Evolutionary conservation across 129 eudicot species (phyloP).

Genomic region (Ambrosia artemisiifolia): DNA sequence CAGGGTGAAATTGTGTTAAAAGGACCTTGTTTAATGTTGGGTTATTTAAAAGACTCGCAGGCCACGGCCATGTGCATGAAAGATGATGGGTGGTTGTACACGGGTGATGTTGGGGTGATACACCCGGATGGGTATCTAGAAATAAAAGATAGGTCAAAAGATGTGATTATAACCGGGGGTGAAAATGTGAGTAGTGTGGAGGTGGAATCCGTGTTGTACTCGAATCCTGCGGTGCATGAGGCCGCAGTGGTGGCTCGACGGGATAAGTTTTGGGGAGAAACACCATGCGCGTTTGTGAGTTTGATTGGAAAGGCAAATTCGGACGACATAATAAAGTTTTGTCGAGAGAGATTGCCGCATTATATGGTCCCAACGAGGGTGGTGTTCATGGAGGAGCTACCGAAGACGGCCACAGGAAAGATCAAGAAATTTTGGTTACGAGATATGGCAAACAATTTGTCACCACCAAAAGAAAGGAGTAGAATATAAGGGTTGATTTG

Average conservation of each 20-base stretch:
- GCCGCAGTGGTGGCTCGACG: slow-evolving; percentile 73
- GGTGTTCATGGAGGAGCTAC: slow-evolving; percentile 64
- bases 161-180: slow-evolving; percentile 60
- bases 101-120: slow-evolving; percentile 71
- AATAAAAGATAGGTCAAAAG: slow-evolving; percentile 63
- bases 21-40: slow-evolving; percentile 53
- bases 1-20: slow-evolving; percentile 55
- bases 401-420: slow-evolving; percentile 76
- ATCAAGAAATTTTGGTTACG: slow-evolving; percentile 54
- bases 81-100: slow-evolving; percentile 53
- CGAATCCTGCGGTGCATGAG: slow-evolving; percentile 54
- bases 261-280: slow-evolving; percentile 71
- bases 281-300: slow-evolving; percentile 71
- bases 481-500: slow-evolving; percentile 24
- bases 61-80: slow-evolving; percentile 43
- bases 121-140: slow-evolving; percentile 74
- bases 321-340: slow-evolving; percentile 43
- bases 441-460: slow-evolving; percentile 45
- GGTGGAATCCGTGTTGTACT: slow-evolving; percentile 65
- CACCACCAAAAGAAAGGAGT: slow-evolving; percentile 11
- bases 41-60: slow-evolving; percentile 47
- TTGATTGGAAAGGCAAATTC: slow-evolving; percentile 35
- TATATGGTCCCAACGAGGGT: slow-evolving; percentile 80
- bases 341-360: slow-evolving; percentile 54
- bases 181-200: slow-evolving; percentile 74